Evolutionary conservation across 2,329 filamentous ascomycete species (phyloP), one percentile per base, ranked within the genome.

Genomic region (Hypoxylon sp.): DNA sequence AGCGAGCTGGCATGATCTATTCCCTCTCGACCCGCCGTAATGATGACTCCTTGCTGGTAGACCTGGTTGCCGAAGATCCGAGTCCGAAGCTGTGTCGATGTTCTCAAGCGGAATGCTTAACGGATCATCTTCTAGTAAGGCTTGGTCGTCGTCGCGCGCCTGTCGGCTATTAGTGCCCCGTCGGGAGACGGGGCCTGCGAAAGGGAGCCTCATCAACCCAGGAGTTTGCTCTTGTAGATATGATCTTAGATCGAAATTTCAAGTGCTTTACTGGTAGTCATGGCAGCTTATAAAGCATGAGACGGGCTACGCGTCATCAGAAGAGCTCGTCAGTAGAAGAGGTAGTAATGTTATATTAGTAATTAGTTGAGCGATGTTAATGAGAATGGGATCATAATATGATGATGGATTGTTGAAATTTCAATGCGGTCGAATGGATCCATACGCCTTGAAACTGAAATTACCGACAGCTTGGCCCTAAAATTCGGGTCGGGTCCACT

Each of bases 81-180:
- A 47, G 55, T 55, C 34, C 12, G 43, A 39, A 37, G 23, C 14
- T 34, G 61, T 50, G 41, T 68, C 61, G 19, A 47, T 50, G 25
- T 56, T 64, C 45, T 70, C 71, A 14, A 74, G 65, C n/a, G 65
- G 67, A 41, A 72, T 71, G 45, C 65, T 65, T 34, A 71, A 58
- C 21, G 68, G 67, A 48, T 74, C 71, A 47, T 73, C 71, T 46
- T 71, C 71, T 16, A 73, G 59, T 8, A 74, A 57, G 53, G 65
- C 67, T 55, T 55, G 63, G 52, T 45, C 60, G 45, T 71, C 73
- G 51, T 71, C 70, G 21, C 48, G 30, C 51, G 14, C 39, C 1
- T 34, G 66, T 9, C 30, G 61, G 12, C 29, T 43, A 30, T 62
- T 34, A 5, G 21, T 19, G 0, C 32, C 37, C 27, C 43, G 48